These are phyloP conservation scores for Auriscalpium vulgare DNA, from an alignment of 768 basidiomycete genomes.

Conservation along the genomic window DNA sequence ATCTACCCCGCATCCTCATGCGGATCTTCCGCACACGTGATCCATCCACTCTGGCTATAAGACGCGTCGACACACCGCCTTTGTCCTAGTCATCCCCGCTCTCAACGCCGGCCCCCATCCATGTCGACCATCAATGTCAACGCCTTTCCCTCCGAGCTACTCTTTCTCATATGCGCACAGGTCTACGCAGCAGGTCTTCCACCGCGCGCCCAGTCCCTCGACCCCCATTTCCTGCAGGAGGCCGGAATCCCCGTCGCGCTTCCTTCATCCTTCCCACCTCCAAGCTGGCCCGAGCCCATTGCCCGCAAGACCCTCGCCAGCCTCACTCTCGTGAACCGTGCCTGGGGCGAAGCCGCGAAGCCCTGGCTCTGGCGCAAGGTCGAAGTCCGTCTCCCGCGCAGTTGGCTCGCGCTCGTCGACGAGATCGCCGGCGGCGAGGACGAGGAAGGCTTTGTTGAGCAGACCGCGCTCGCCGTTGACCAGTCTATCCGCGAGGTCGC, in stretches of 20 bases:
- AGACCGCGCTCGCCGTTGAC: constrained; percentile 56
- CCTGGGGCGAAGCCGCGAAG: constrained; percentile 77
- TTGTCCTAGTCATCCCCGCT: background rate
- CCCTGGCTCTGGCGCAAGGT: constrained; percentile 83
- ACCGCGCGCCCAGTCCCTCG: constrained; percentile 49
- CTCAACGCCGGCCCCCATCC: background rate
- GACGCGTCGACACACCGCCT: background rate
- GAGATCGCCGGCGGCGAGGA: constrained; percentile 70
- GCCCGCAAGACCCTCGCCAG: constrained; percentile 57
- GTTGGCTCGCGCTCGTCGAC: constrained; percentile 76
- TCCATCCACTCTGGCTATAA: background rate
- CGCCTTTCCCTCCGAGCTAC: constrained; percentile 62
- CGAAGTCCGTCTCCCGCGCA: constrained; percentile 77
- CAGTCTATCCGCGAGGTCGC: constrained; percentile 62
- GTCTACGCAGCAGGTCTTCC: constrained; percentile 60
- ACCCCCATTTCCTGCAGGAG: constrained; percentile 50
- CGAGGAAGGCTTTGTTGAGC: constrained; percentile 38
- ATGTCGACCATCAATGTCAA: background rate
- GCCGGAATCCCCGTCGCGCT: constrained; percentile 44
- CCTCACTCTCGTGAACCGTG: constrained; percentile 70
- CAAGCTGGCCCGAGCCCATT: constrained; percentile 60
- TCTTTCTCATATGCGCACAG: constrained; percentile 64
- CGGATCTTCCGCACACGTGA: background rate
- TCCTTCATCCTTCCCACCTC: constrained; percentile 67
- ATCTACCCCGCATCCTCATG: background rate